A percentile compares a stretch with the other conserved stretches of the same genome.
phyloP scores from a whole-genome alignment of 345 rosid species.

The Citrus hindsii region DNA sequence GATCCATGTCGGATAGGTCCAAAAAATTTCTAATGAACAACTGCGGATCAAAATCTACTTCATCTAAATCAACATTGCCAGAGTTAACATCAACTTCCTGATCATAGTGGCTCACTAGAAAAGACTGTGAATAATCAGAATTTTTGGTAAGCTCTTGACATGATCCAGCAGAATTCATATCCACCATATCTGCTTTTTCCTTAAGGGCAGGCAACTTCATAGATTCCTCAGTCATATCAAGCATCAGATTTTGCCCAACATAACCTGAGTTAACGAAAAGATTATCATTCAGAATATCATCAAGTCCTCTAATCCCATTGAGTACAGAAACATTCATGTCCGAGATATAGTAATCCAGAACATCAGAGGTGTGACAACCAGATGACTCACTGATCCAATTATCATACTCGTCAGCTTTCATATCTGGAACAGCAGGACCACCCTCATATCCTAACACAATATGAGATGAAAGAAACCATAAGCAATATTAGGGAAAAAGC shows the following conservation, averaged over 20 bases:
- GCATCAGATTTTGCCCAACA: constrained; percentile 50
- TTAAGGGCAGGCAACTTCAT: constrained; percentile 73
- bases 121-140: constrained; percentile 40
- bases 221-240: constrained; percentile 62
- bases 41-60: constrained; percentile 75
- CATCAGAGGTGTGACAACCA: constrained; percentile 44
- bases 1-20: constrained; percentile 67
- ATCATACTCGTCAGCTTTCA: constrained; percentile 32
- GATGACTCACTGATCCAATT: constrained; percentile 29
- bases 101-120: constrained; percentile 40
- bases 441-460: constrained; percentile 27
- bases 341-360: constrained; percentile 46
- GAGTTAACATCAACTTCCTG: constrained; percentile 43
- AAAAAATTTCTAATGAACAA: constrained; percentile 69
- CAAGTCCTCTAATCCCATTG: constrained; percentile 31
- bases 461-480: background rate
- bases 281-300: constrained; percentile 19
- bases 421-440: constrained; percentile 23
- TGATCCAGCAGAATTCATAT: constrained; percentile 35
- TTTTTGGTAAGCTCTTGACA: constrained; percentile 38
- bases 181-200: constrained; percentile 47
- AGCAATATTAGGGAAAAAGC: background rate
- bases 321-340: constrained; percentile 50
- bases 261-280: constrained; percentile 24
- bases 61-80: constrained; percentile 33